Evolutionary conservation across 345 rosid genomes (phyloP).

Genomic region (Erucastrum elatum): DNA sequence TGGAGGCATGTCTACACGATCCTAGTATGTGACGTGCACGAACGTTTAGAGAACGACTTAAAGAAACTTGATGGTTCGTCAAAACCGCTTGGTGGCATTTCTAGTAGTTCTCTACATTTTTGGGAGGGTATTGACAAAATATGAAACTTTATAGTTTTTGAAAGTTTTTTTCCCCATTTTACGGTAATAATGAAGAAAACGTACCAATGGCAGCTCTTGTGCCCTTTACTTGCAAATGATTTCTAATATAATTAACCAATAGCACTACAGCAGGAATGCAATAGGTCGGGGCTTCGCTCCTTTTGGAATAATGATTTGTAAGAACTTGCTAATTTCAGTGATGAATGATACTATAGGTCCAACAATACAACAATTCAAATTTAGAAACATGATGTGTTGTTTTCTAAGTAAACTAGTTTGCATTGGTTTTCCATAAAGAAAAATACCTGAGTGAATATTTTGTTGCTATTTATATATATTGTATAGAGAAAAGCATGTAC

Average conservation of each 20-base stretch:
- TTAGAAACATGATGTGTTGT: not conserved
- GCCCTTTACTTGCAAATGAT: not conserved
- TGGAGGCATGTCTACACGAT: conserved; percentile 29
- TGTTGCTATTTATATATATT: no score
- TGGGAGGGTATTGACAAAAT: not conserved
- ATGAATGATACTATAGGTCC: not conserved
- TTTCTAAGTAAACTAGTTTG: not conserved
- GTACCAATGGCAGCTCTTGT: conserved; percentile 26
- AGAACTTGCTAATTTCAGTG: not conserved
- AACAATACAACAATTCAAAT: not conserved
- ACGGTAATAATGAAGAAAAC: conserved; percentile 9
- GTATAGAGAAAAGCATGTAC: no score
- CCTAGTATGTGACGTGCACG: conserved; percentile 25
- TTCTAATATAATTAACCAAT: not conserved
- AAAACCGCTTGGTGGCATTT: conserved; percentile 12
- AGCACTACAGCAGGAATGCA: not conserved
- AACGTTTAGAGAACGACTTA: conserved; percentile 12
- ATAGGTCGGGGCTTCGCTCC: not conserved
- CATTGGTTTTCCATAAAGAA: no score
- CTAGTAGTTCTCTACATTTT: not conserved
- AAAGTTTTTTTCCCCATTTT: not conserved
- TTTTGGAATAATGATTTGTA: not conserved
- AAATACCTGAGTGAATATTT: no score
- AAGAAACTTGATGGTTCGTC: conserved; percentile 21
- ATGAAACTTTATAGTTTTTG: not conserved